Base-by-base conservation (phyloP, 2,329 filamentous ascomycete genomes). In the Paraphaeosphaeria minitans region DNA sequence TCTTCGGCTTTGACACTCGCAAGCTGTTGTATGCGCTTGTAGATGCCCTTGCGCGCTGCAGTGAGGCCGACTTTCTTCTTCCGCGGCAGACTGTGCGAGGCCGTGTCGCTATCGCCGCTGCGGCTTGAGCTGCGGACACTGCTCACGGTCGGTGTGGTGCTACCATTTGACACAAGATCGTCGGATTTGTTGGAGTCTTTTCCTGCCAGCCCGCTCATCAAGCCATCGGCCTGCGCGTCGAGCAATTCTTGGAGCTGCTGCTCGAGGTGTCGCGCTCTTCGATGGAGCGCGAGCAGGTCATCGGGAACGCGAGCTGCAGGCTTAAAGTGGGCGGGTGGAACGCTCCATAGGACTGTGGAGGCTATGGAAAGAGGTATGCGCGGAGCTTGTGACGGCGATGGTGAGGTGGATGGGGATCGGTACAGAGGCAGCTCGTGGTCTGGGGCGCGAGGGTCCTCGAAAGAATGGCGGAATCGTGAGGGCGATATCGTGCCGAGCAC, bases 1-100 rank as follows among this genome's bases (percentile, higher is more conserved):
- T 93, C 89, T 57, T 92, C 89, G 3, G 80, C 79, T 70, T 92
- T 92, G 27, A 93, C 77, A 9, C 83, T 82, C 0, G 85, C 85
- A 5, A 93, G 78, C 54, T 87, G 85, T 3, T 82, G 79, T 73
- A 93, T 89, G 50, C 85, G 83, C 51, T 81, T 82, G 16, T 85
- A 82, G 8, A 94, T 83, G 0, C 87, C 88, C 29, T 82, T 81
- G n/a, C 91, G 83, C 1, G 89, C 88, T 19, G 83, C 82, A 29
- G 82, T 81, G 14, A 93, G 79, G 0, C 87, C 84, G 9, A 85
- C 72, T 37, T 82, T 84, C 56, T 81, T 81, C 87, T 47, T 89
- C 78, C 61, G 55, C 9, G 58, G 48, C n/a, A 52, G 60, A 45
- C 33, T 51, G 13, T 54, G 52, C n/a, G 49, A 58, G 37, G 62